These are phyloP conservation scores for Linderniella brevidens DNA, from an alignment of 257 asterid genomes.

Conservation along the genomic window DNA sequence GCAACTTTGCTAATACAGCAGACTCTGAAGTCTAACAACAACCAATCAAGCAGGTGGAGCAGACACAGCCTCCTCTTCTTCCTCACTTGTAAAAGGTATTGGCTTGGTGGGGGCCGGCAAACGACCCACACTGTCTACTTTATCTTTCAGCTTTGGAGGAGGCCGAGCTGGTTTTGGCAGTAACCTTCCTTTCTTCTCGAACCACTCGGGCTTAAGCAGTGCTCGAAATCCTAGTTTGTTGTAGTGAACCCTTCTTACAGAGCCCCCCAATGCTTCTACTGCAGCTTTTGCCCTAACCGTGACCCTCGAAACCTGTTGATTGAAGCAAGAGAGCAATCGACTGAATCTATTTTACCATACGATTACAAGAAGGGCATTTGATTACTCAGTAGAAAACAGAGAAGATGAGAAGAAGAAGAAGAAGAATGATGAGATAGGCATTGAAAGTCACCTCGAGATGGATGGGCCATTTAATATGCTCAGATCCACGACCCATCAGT, in stretches of 20 bases:
- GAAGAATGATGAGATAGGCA: not conserved
- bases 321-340: not conserved
- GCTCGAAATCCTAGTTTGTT: constrained; percentile 78
- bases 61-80: constrained; percentile 33
- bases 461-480: constrained; percentile 71
- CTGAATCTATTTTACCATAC: too few relatives aligned
- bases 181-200: constrained; percentile 83
- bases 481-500: constrained; percentile 86
- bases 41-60: constrained; percentile 17
- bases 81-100: constrained; percentile 43
- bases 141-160: constrained; percentile 70
- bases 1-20: not conserved
- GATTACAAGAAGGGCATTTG: too few relatives aligned
- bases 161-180: constrained; percentile 89
- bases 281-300: constrained; percentile 88
- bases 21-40: constrained; percentile 6
- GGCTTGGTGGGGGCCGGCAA: constrained; percentile 90
- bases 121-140: constrained; percentile 84
- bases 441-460: constrained; percentile 60
- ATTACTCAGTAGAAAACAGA: too few relatives aligned
- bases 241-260: constrained; percentile 84
- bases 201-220: constrained; percentile 86
- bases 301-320: constrained; percentile 68
- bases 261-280: constrained; percentile 83
- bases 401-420: not conserved